These are phyloP conservation scores for Globisporangium ultimum DNA, from an alignment of 352 stramenopile genomes.

Conservation along the genomic window DNA sequence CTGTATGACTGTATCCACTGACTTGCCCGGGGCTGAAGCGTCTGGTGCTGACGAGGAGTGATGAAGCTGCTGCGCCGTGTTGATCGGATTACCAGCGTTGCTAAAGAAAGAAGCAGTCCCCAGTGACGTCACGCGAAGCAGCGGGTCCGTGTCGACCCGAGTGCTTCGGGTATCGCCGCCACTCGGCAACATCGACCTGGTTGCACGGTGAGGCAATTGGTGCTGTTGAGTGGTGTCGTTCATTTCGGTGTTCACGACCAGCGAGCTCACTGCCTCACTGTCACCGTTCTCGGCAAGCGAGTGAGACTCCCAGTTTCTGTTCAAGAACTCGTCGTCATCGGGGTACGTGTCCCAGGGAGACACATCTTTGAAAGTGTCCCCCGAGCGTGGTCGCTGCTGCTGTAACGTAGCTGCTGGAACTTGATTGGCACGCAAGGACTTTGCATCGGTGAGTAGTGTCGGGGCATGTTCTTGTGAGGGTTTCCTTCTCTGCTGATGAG, in stretches of 20 bases:
- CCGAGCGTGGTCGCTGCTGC: not conserved
- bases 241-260: too few species aligned
- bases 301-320: not conserved
- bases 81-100: too few species aligned
- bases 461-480: not conserved
- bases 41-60: not conserved
- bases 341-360: conserved; percentile 9
- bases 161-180: not conserved
- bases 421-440: not conserved
- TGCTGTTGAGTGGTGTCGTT: not conserved
- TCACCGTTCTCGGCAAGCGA: not conserved
- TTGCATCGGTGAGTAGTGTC: too few species aligned
- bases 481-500: not conserved
- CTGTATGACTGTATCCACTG: not conserved
- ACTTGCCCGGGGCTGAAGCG: not conserved
- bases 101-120: not conserved
- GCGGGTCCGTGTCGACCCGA: not conserved
- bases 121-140: conserved; percentile 1
- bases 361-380: not conserved
- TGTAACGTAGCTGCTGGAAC: not conserved
- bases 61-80: not conserved
- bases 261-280: not conserved
- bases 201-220: too few species aligned
- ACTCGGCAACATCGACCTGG: not conserved
- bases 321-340: conserved; percentile 1